These are phyloP conservation scores for Leccinum huronense DNA, from an alignment of 1,284 basidiomycete genomes.

Conservation along the genomic window DNA sequence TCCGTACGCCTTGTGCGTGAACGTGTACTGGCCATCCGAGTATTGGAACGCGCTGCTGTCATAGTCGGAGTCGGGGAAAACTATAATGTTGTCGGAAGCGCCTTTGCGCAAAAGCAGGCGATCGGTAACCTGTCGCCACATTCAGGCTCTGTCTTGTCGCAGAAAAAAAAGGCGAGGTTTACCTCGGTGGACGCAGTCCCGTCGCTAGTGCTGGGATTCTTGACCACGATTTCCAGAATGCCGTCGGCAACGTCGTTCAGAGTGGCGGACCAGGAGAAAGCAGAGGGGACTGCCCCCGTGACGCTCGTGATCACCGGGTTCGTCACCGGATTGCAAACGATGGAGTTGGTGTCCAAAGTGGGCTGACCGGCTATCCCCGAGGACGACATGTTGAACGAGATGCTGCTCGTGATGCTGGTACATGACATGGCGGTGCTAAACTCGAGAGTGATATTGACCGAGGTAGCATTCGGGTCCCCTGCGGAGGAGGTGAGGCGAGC, in stretches of 20 bases:
- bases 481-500: slow-evolving; percentile 57
- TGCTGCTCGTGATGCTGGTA: slow-evolving; percentile 54
- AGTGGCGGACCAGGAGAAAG: slow-evolving; percentile 73
- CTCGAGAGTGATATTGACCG: slow-evolving; percentile 68
- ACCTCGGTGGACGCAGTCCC: slow-evolving; percentile 56
- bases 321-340: slow-evolving; percentile 47
- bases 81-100: slow-evolving; percentile 67
- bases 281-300: slow-evolving; percentile 54
- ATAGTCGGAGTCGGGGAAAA: slow-evolving; percentile 81
- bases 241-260: slow-evolving; percentile 76
- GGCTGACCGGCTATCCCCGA: slow-evolving; percentile 64
- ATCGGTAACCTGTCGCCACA: slow-evolving; percentile 53
- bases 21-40: slow-evolving; percentile 63
- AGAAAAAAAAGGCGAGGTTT: slow-evolving; percentile 27
- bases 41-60: slow-evolving; percentile 62
- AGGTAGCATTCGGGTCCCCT: slow-evolving; percentile 55
- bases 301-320: slow-evolving; percentile 49
- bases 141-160: slow-evolving; percentile 1
- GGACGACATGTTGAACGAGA: slow-evolving; percentile 67
- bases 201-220: slow-evolving; percentile 48
- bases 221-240: slow-evolving; percentile 69
- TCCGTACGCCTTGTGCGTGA: slow-evolving; percentile 78
- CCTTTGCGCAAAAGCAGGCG: slow-evolving; percentile 82
- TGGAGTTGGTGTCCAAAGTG: slow-evolving; percentile 43
- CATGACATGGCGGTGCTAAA: slow-evolving; percentile 81